Conservation (phyloP, 169 alveolate genomes). For the Cryptosporidium sp. region DNA sequence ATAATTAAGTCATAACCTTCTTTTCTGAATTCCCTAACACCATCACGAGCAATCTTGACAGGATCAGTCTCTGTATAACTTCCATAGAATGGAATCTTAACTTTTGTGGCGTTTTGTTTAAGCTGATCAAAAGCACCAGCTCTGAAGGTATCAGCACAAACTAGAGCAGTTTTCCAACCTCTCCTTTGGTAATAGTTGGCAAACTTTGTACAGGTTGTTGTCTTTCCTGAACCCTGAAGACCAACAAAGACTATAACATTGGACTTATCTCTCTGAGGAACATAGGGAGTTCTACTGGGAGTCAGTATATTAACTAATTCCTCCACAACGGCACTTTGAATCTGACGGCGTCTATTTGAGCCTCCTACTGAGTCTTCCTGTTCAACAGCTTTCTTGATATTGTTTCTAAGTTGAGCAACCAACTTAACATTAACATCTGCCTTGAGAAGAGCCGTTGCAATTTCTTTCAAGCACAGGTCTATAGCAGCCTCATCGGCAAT, state of each 20-base stretch:
- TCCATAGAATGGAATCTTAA: slow-evolving; percentile 98
- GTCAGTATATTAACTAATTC: slow-evolving; percentile 94
- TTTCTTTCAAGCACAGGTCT: slow-evolving; percentile 91
- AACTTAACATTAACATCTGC: slow-evolving; percentile 94
- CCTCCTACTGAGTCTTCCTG: slow-evolving; percentile 85
- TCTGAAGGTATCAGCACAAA: slow-evolving; percentile 99
- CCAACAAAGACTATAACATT: slow-evolving; percentile 99
- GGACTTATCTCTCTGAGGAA: slow-evolving; percentile 92
- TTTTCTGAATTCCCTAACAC: slow-evolving; percentile 94
- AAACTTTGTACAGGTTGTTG: slow-evolving; percentile 99
- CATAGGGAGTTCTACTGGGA: slow-evolving; percentile 91
- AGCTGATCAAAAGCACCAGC: slow-evolving; percentile 99
- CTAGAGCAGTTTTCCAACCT: slow-evolving; percentile 98
- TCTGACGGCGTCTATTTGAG: slow-evolving; percentile 84
- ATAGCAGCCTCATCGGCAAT: slow-evolving; percentile 94
- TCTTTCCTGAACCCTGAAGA: slow-evolving; percentile 99
- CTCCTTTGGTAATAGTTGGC: slow-evolving; percentile 96
- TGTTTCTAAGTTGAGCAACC: slow-evolving; percentile 90
- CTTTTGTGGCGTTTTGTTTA: slow-evolving; percentile 99
- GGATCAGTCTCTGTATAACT: slow-evolving; percentile 99
- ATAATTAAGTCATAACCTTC: slow-evolving; percentile 96
- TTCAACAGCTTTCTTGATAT: slow-evolving; percentile 88
- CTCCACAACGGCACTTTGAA: slow-evolving; percentile 91
- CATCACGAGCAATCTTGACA: slow-evolving; percentile 98
- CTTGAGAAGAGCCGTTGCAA: slow-evolving; percentile 91